A percentile compares a stretch with the other conserved stretches of the same genome.
Conservation (phyloP, 306 rosid genomes). For the Ochetophila trinervis region DNA sequence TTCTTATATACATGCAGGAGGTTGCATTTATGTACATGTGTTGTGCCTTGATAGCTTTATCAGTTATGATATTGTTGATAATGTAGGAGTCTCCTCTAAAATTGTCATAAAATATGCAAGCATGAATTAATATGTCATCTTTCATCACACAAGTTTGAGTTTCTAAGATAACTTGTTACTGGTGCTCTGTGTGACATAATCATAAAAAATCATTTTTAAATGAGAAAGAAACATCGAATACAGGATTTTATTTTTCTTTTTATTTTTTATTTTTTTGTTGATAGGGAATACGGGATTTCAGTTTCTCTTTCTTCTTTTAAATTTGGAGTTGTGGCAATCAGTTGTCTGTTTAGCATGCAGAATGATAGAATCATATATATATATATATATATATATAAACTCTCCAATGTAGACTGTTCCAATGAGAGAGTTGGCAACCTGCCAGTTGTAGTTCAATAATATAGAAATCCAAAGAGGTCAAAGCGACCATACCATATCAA, state of each 20-base stretch:
- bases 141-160: background rate
- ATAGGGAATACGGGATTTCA: no score
- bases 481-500: background rate
- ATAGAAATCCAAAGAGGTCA: background rate
- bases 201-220: no score
- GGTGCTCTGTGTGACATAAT: no score
- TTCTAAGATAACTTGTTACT: background rate
- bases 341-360: no score
- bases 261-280: no score
- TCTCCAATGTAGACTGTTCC: background rate
- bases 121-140: slow-evolving; percentile 11
- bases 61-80: slow-evolving; percentile 1
- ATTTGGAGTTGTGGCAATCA: no score
- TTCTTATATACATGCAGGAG: no score
- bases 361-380: background rate
- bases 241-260: no score
- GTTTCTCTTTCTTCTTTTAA: no score
- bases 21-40: slow-evolving; percentile 14
- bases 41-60: background rate
- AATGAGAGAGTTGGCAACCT: background rate
- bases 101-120: slow-evolving; percentile 10
- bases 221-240: no score
- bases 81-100: background rate
- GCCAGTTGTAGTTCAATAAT: background rate
- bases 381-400: background rate